A percentile compares a stretch with the other conserved stretches of the same genome.
Conservation (phyloP, 805 yeast species). For the Candida tallmaniae region DNA sequence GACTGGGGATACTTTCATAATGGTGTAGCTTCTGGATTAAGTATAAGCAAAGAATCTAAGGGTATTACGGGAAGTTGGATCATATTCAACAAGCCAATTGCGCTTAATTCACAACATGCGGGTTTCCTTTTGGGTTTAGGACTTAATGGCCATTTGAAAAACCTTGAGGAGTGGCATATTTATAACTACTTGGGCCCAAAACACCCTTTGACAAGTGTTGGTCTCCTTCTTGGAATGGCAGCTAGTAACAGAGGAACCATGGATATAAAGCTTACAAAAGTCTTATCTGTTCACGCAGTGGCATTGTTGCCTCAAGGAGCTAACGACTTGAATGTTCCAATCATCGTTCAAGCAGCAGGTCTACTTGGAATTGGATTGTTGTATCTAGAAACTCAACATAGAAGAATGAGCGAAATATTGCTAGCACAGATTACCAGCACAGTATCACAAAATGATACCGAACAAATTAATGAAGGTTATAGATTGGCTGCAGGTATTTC, state of each 20-base stretch:
- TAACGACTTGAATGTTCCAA: conserved; percentile 77
- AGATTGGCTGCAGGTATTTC: conserved; percentile 85
- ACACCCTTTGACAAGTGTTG: conserved; percentile 78
- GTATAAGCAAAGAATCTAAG: conserved; percentile 60
- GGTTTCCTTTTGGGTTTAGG: conserved; percentile 94
- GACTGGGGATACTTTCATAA: conserved; percentile 91
- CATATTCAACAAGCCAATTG: conserved; percentile 73
- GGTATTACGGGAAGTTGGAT: conserved; percentile 90
- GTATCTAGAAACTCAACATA: conserved; percentile 71
- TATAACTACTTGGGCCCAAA: conserved; percentile 91
- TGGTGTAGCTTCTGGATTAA: conserved; percentile 84
- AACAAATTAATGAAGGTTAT: conserved; percentile 70
- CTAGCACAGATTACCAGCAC: conserved; percentile 62
- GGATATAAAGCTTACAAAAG: conserved; percentile 85
- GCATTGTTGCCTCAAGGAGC: conserved; percentile 91
- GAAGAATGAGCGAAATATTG: conserved; percentile 80
- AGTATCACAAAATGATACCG: conserved; percentile 50
- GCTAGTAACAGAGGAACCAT: conserved; percentile 80
- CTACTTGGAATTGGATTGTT: conserved; percentile 84
- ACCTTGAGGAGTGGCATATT: conserved; percentile 93
- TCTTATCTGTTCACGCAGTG: conserved; percentile 86
- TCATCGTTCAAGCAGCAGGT: conserved; percentile 87
- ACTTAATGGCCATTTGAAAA: conserved; percentile 77
- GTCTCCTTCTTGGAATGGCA: conserved; percentile 85
- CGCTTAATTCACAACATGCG: conserved; percentile 77